Evolutionary conservation across 106 monocot species (phyloP).

Genomic region (Hemerocallis citrina): DNA sequence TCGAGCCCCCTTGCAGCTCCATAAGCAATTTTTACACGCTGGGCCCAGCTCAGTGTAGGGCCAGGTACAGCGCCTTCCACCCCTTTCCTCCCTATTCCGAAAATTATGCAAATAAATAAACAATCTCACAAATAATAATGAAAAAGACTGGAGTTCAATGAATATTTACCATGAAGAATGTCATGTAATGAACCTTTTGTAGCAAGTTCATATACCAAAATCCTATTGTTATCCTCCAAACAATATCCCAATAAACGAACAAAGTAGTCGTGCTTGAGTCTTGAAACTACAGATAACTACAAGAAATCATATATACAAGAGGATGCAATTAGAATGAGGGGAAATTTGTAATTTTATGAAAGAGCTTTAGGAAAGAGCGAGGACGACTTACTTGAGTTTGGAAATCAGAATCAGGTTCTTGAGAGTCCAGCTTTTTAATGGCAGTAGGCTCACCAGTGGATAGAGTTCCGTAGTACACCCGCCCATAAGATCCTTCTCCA

Average conservation of each 20-base stretch:
- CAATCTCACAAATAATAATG: not conserved
- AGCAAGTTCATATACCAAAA: slow-evolving; percentile 75
- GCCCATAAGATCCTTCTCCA: slow-evolving; percentile 91
- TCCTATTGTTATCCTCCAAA: slow-evolving; percentile 60
- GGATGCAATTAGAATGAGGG: not conserved
- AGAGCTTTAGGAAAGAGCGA: not conserved
- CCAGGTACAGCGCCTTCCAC: slow-evolving; percentile 45
- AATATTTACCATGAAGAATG: slow-evolving; percentile 58
- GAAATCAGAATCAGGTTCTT: slow-evolving; percentile 69
- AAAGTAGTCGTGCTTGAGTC: slow-evolving; percentile 75
- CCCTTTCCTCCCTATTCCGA: slow-evolving; percentile 44
- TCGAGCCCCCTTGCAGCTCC: slow-evolving; percentile 68
- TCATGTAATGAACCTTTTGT: slow-evolving; percentile 79
- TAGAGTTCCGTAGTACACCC: slow-evolving; percentile 54
- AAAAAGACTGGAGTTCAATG: not conserved
- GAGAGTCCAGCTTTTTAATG: slow-evolving; percentile 78
- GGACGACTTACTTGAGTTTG: slow-evolving; percentile 49
- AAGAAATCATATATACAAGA: not conserved
- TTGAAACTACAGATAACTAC: slow-evolving; percentile 73
- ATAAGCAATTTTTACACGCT: slow-evolving; percentile 56
- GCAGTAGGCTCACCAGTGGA: slow-evolving; percentile 45
- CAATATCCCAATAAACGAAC: slow-evolving; percentile 73
- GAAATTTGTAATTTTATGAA: not conserved
- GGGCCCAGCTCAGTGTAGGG: slow-evolving; percentile 39
- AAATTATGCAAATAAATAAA: not conserved